A percentile compares a stretch with the other conserved stretches of the same genome.
Evolutionary conservation across 768 basidiomycete species (phyloP).

Genomic region (Fibroporia radiculosa): DNA sequence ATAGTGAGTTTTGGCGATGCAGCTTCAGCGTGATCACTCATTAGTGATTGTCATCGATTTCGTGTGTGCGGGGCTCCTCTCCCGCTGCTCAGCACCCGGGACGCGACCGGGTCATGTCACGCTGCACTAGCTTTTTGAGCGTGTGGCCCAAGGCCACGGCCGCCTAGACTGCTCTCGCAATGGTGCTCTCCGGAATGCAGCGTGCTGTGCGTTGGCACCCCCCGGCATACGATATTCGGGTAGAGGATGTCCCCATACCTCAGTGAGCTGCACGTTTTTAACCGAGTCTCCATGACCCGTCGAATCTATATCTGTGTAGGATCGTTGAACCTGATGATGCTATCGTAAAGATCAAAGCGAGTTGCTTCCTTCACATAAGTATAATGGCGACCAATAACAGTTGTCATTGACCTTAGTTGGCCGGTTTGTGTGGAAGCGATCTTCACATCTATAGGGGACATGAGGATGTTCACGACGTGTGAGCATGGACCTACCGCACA

Average conservation of each 20-base stretch:
- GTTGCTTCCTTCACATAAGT: constrained; percentile 9
- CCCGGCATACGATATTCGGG: constrained; percentile 60
- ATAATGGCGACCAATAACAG: background rate
- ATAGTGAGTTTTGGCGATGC: no score
- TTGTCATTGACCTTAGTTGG: constrained; percentile 34
- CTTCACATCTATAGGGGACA: constrained; percentile 69
- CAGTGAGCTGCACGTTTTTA: constrained; percentile 24
- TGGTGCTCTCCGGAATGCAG: constrained; percentile 18
- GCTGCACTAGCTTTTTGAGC: no score
- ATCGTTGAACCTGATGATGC: constrained; percentile 71
- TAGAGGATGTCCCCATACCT: constrained; percentile 56
- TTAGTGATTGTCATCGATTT: no score
- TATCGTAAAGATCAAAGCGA: constrained; percentile 65
- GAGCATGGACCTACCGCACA: constrained; percentile 16
- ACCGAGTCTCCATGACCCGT: background rate
- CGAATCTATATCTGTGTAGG: constrained; percentile 25
- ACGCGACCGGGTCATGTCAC: no score
- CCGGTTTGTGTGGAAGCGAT: constrained; percentile 68
- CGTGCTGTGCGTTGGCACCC: constrained; percentile 57
- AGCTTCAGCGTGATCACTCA: no score
- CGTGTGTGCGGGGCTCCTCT: no score
- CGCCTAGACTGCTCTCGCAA: no score
- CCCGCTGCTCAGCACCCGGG: no score
- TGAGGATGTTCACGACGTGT: constrained; percentile 45
- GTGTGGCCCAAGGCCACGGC: no score